Evolutionary conservation across 495 filamentous ascomycete genomes (phyloP).

Genomic region (Penicillium pulvis): DNA sequence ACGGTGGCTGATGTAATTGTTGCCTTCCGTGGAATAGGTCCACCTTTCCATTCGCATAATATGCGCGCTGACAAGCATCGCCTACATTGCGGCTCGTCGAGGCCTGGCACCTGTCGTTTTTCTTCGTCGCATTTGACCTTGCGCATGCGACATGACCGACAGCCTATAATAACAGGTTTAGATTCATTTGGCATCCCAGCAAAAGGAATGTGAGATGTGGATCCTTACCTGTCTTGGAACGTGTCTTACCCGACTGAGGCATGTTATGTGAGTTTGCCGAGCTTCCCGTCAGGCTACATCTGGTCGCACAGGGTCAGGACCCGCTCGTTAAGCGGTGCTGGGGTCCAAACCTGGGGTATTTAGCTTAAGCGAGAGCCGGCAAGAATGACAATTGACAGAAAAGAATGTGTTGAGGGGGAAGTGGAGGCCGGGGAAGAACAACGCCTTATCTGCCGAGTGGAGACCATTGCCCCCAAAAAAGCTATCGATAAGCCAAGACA

Average conservation of each 20-base stretch:
- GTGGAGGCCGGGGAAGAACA: slow-evolving; percentile 14
- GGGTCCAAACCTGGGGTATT: slow-evolving; percentile 9
- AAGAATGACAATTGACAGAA: neutral
- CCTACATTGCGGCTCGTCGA: slow-evolving; percentile 35
- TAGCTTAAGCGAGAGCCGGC: neutral
- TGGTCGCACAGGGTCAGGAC: slow-evolving; percentile 7
- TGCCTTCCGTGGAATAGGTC: slow-evolving; percentile 28
- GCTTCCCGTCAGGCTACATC: slow-evolving; percentile 10
- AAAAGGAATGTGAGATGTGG: slow-evolving; percentile 6
- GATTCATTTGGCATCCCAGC: neutral
- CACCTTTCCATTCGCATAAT: slow-evolving; percentile 36
- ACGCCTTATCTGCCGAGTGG: slow-evolving; percentile 21
- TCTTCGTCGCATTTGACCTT: slow-evolving; percentile 42
- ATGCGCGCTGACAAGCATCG: slow-evolving; percentile 31
- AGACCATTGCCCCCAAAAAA: neutral
- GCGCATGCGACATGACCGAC: slow-evolving; percentile 39
- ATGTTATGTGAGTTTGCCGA: slow-evolving; percentile 15
- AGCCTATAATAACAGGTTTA: slow-evolving; percentile 20
- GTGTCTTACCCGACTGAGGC: slow-evolving; percentile 32
- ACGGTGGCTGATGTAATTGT: slow-evolving; percentile 3
- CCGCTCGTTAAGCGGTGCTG: slow-evolving; percentile 5
- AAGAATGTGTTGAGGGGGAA: slow-evolving; percentile 10
- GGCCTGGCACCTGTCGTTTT: slow-evolving; percentile 24
- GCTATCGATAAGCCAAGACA: neutral
- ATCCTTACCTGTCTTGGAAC: slow-evolving; percentile 39